phyloP scores from a whole-genome alignment of 768 basidiomycete species.

The Termitomyces sp. region DNA sequence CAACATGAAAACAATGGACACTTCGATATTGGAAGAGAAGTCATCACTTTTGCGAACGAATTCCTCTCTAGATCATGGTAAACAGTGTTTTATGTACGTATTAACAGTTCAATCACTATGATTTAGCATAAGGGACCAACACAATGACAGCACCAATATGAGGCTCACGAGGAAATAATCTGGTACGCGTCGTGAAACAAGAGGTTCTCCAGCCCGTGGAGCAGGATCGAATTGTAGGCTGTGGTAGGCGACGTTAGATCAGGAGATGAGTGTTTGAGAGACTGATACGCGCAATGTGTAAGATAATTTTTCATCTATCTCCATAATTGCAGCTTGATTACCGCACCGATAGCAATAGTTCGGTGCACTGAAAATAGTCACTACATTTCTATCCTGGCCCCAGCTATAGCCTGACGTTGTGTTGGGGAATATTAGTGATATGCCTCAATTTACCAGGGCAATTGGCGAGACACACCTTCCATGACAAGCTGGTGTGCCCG shows the following conservation, averaged over 20 bases:
- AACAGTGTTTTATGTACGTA: constrained; percentile 21
- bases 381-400: constrained; percentile 98
- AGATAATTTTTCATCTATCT: constrained; percentile 97
- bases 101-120: constrained; percentile 18
- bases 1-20: constrained; percentile 1
- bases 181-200: constrained; percentile 92
- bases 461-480: constrained; percentile 63
- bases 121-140: background rate
- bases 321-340: constrained; percentile 99
- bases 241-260: background rate
- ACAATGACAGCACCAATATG: background rate
- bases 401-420: constrained; percentile 75
- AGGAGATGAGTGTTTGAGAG: background rate
- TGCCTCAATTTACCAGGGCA: background rate
- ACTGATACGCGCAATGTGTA: constrained; percentile 74
- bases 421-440: background rate
- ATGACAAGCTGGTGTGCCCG: constrained; percentile 94
- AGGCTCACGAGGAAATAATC: constrained; percentile 87
- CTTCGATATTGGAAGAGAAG: background rate
- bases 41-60: constrained; percentile 10
- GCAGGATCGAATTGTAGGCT: constrained; percentile 99
- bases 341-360: constrained; percentile 99
- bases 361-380: constrained; percentile 98
- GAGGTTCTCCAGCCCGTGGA: constrained; percentile 95
- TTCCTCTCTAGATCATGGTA: constrained; percentile 20